phyloP scores from a whole-genome alignment of 2,329 filamentous ascomycete genomes.

The Alternaria triticimaculans region DNA sequence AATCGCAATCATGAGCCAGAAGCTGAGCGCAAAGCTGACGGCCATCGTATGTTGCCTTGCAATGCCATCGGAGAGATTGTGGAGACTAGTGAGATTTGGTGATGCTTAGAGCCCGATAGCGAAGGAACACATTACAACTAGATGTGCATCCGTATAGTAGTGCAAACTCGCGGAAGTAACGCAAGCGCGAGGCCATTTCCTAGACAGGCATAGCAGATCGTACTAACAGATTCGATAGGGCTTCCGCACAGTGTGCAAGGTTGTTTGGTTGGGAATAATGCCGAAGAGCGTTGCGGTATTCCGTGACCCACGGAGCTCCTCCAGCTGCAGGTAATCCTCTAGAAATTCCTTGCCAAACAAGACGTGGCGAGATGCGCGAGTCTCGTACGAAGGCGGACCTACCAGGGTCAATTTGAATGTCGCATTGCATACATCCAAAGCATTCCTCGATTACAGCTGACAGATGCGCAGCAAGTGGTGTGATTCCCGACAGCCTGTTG shows the following conservation, averaged over 20 bases:
- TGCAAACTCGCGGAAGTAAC: slow-evolving; percentile 2
- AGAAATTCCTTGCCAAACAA: slow-evolving; percentile 6
- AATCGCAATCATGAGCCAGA: slow-evolving; percentile 3
- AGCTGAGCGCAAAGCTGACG: slow-evolving; percentile 8
- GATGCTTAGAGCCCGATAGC: slow-evolving; percentile 9
- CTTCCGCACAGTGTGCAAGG: background rate
- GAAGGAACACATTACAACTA: slow-evolving; percentile 21
- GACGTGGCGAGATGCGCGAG: background rate
- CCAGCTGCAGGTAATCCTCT: slow-evolving; percentile 23
- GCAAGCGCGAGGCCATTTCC: background rate
- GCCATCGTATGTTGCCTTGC: slow-evolving; percentile 3
- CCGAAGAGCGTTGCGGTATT: slow-evolving; percentile 5
- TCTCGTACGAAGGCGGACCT: background rate
- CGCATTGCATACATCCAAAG: slow-evolving; percentile 11
- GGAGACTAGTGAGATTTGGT: slow-evolving; percentile 12
- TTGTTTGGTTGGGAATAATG: slow-evolving; percentile 13
- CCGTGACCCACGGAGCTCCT: slow-evolving; percentile 9
- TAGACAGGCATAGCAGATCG: background rate
- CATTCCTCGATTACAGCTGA: slow-evolving; percentile 7
- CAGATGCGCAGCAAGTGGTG: slow-evolving; percentile 15
- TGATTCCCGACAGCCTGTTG: background rate
- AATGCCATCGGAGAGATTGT: background rate
- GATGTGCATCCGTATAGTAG: slow-evolving; percentile 13
- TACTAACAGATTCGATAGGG: background rate
- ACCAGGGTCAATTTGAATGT: slow-evolving; percentile 5